phyloP scores from a whole-genome alignment of 2,329 filamentous ascomycete species.

The Podosphaera leucotricha region DNA sequence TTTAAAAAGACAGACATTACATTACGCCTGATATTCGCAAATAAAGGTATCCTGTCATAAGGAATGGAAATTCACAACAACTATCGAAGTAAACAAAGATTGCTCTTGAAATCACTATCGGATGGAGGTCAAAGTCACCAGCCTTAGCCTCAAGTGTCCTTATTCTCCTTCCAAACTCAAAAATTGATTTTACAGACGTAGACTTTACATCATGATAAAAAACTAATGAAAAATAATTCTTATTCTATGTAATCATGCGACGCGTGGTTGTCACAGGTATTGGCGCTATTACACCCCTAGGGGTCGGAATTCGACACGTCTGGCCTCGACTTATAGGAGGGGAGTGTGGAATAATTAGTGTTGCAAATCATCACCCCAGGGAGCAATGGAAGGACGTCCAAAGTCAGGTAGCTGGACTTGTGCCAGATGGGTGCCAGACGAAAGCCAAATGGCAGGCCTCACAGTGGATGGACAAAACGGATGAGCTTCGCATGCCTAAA shows the following conservation, averaged over 20 bases:
- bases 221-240: background rate
- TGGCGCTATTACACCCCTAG: conserved; percentile 62
- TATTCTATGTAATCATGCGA: conserved; percentile 18
- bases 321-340: conserved; percentile 66
- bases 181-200: too few relatives aligned
- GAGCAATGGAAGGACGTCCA: conserved; percentile 44
- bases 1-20: too few relatives aligned
- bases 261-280: conserved; percentile 69
- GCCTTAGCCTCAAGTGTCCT: too few relatives aligned
- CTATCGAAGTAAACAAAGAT: too few relatives aligned
- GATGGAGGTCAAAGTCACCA: too few relatives aligned
- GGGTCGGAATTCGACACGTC: conserved; percentile 50
- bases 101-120: too few relatives aligned
- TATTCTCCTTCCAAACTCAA: too few relatives aligned
- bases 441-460: conserved; percentile 25
- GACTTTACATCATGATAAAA: too few relatives aligned
- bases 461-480: conserved; percentile 29
- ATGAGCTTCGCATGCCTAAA: conserved; percentile 58
- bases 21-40: too few relatives aligned
- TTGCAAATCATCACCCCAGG: conserved; percentile 28
- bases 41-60: too few relatives aligned
- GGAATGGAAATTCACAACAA: too few relatives aligned
- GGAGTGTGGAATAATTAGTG: conserved; percentile 57
- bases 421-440: conserved; percentile 32
- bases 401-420: conserved; percentile 63